Conservation (phyloP, 495 filamentous ascomycete species). For the Durotheca rogersii region DNA sequence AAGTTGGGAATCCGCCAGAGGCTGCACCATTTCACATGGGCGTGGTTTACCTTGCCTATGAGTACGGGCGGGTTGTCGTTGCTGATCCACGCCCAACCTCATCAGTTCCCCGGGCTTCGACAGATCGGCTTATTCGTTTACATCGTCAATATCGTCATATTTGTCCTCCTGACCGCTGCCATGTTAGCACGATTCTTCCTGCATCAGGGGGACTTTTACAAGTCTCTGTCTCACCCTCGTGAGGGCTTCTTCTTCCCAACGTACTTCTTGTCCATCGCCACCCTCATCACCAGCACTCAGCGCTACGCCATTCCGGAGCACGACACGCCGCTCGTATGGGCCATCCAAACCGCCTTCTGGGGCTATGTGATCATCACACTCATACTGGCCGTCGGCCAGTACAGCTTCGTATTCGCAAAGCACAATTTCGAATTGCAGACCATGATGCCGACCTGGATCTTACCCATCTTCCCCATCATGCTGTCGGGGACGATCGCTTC, state of each 20-base stretch:
- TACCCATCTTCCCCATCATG: conserved; percentile 60
- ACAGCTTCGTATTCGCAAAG: conserved; percentile 53
- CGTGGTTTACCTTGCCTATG: conserved; percentile 67
- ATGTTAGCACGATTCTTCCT: conserved; percentile 61
- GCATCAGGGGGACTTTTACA: conserved; percentile 50
- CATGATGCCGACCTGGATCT: conserved; percentile 58
- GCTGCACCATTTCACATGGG: conserved; percentile 67
- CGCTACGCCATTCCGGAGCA: conserved; percentile 56
- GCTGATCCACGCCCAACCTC: conserved; percentile 58
- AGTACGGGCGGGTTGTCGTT: conserved; percentile 65
- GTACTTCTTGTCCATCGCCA: conserved; percentile 65
- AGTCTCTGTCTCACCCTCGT: conserved; percentile 59
- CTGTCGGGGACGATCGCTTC: conserved; percentile 55
- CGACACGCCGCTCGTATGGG: conserved; percentile 40
- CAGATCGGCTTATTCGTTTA: conserved; percentile 63
- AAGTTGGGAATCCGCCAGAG: conserved; percentile 44
- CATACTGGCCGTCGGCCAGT: conserved; percentile 48
- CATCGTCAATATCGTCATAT: conserved; percentile 62
- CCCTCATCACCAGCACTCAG: conserved; percentile 60
- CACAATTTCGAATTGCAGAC: conserved; percentile 38
- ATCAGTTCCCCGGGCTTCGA: conserved; percentile 58
- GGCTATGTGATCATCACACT: conserved; percentile 48
- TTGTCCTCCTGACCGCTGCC: conserved; percentile 49
- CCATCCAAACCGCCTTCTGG: conserved; percentile 53
- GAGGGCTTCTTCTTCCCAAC: conserved; percentile 70